phyloP scores from a whole-genome alignment of 1,284 basidiomycete genomes.

The Albatrellus sp. region DNA sequence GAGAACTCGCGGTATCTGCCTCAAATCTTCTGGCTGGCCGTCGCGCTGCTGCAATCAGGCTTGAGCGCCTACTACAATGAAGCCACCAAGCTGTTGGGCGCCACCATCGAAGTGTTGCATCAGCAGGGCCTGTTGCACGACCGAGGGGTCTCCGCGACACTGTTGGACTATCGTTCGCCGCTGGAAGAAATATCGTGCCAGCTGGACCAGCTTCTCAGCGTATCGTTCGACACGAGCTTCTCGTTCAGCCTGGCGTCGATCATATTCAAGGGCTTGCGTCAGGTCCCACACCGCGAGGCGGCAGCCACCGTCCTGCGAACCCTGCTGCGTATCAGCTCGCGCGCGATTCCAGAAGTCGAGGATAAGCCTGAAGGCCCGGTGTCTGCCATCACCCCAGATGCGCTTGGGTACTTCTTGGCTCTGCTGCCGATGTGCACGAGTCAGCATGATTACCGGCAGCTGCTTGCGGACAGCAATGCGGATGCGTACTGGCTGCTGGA shows the following conservation, averaged over 20 bases:
- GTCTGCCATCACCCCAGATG: conserved; percentile 40
- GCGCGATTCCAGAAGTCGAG: conserved; percentile 26
- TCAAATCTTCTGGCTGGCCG: conserved; percentile 77
- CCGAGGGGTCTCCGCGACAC: conserved; percentile 39
- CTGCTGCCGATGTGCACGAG: conserved; percentile 62
- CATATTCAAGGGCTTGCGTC: conserved; percentile 78
- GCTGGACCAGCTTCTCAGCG: conserved; percentile 59
- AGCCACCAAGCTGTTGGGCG: conserved; percentile 51
- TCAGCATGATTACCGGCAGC: conserved; percentile 36
- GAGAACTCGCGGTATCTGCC: conserved; percentile 61
- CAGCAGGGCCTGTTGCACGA: conserved; percentile 42
- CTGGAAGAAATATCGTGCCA: conserved; percentile 63
- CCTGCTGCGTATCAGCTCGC: conserved; percentile 44
- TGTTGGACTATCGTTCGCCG: conserved; percentile 54
- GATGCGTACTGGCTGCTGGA: conserved; percentile 35
- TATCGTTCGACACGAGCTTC: conserved; percentile 73
- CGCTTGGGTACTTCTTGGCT: conserved; percentile 73
- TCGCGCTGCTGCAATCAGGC: conserved; percentile 69
- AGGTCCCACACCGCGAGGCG: conserved; percentile 46
- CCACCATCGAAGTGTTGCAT: conserved; percentile 59
- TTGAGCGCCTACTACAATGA: conserved; percentile 66
- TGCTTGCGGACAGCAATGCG: conserved; percentile 52
- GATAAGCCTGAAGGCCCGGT: conserved; percentile 25
- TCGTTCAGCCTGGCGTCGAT: conserved; percentile 74
- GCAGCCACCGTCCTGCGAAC: conserved; percentile 47